Base-by-base conservation (phyloP, 768 basidiomycete genomes). In the Tremella mesenterica region DNA sequence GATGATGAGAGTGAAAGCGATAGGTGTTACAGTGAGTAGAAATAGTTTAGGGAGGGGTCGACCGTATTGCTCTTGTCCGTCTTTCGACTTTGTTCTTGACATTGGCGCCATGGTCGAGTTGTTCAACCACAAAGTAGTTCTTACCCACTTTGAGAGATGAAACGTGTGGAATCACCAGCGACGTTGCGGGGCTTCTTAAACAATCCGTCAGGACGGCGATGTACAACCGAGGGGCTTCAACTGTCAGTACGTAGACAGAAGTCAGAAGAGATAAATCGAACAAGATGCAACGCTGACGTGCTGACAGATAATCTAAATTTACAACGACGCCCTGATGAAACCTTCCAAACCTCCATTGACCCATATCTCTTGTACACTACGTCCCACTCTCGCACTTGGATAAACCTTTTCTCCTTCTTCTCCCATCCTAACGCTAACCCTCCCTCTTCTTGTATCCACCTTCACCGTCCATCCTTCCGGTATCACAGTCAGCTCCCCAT, bases 311-410 rank as follows among this genome's bases (percentile, higher is more conserved):
- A 38, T 23, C 14, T n/a, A 43, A 13, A 31, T 25, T 48, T 63
- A 71, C 47, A 69, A 54, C 16, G 68, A 70, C 44, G 72, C 75
- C 56, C 73, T 69, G 52, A 96, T 87, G 70, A 83, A 95, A 1
- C 90, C 90, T 65, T 97, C 93, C 52, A 97, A 73, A 6, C 92
- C 91, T 7, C 88, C 91, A 60, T 88, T 92, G 13, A 92, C 79
- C 95, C 95, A 97, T 38, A 99, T 76, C 74, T 99, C 93, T 76
- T 99, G 95, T 44, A 99, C 93, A 70, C 91, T 95, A 41, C 82
- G 77, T 9, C 95, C 95, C 5, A 99, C 85, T 9, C 84, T 81
- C 31, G 85, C 81, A 14, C 90, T 80, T 16, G 65, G 59, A 67
- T 93, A 79, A 36, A 58, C 86, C 58, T 75, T 78, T 61, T 79